phyloP scores from a whole-genome alignment of 306 rosid genomes.

The Casuarina cunninghamiana region DNA sequence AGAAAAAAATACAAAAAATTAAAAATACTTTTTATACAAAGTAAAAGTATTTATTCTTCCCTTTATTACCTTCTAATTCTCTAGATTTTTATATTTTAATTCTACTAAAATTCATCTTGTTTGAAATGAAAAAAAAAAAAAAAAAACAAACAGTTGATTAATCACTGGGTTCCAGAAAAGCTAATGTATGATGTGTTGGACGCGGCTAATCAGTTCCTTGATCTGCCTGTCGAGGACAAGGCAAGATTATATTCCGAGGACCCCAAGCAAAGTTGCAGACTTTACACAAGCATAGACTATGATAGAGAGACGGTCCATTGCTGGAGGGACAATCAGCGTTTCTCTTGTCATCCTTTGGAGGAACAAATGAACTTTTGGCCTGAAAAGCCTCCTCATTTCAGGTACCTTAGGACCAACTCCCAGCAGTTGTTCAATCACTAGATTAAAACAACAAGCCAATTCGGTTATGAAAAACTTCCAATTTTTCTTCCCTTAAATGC shows the following conservation, averaged over 20 bases:
- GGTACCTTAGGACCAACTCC: not conserved
- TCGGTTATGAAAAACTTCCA: not conserved
- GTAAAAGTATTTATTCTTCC: no score
- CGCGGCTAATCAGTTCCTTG: conserved; percentile 20
- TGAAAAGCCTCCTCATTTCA: conserved; percentile 6
- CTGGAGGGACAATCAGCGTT: conserved; percentile 21
- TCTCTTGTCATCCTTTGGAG: conserved; percentile 24
- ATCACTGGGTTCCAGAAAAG: conserved; percentile 10
- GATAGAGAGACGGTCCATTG: conserved; percentile 11
- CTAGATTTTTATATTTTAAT: no score
- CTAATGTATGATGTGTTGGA: not conserved
- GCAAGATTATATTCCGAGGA: conserved; percentile 20
- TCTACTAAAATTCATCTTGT: not conserved
- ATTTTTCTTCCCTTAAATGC: not conserved
- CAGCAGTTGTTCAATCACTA: no score
- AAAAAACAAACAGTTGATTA: conserved; percentile 11
- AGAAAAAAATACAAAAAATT: no score
- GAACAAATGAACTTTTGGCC: conserved; percentile 23
- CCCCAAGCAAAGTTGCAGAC: conserved; percentile 16
- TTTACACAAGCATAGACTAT: conserved; percentile 17
- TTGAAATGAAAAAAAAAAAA: not conserved
- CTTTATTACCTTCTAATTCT: no score
- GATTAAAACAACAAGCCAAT: no score
- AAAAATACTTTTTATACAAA: no score
- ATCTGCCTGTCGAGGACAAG: conserved; percentile 18